phyloP scores from a whole-genome alignment of 2,329 filamentous ascomycete genomes.

The Epichloe aotearoae region DNA sequence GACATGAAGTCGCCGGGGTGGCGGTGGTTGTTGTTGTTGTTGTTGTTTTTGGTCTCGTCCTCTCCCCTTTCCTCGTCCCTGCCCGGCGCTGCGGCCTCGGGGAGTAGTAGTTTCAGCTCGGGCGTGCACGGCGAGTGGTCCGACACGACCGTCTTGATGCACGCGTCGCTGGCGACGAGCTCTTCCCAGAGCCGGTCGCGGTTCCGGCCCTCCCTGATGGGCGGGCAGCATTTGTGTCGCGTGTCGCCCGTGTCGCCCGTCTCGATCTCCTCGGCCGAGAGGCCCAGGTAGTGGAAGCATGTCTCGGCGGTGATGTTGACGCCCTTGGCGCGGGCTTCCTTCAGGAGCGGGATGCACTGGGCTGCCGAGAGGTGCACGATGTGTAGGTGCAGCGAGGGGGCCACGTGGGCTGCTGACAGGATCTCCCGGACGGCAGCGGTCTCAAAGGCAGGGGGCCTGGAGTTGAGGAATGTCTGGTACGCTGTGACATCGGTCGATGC shows the following conservation, averaged over 20 bases:
- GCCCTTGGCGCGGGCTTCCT: slow-evolving; percentile 56
- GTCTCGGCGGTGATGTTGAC: slow-evolving; percentile 88
- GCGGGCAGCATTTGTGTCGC: slow-evolving; percentile 88
- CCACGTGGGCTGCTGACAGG: slow-evolving; percentile 63
- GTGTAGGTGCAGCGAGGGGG: slow-evolving; percentile 73
- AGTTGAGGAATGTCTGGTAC: slow-evolving; percentile 86
- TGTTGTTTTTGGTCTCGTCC: neutral
- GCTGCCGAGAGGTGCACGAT: slow-evolving; percentile 90
- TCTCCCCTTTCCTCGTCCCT: too few species aligned
- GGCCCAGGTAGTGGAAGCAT: slow-evolving; percentile 85
- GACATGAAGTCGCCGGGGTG: slow-evolving; percentile 80
- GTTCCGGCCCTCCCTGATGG: slow-evolving; percentile 70
- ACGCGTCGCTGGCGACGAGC: slow-evolving; percentile 54
- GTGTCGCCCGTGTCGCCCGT: slow-evolving; percentile 89
- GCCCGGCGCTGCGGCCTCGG: slow-evolving; percentile 22
- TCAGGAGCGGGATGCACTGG: slow-evolving; percentile 71
- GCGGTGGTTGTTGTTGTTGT: too few species aligned
- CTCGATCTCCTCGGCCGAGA: slow-evolving; percentile 69
- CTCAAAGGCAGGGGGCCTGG: slow-evolving; percentile 79
- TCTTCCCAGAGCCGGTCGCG: slow-evolving; percentile 82
- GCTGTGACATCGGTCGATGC: slow-evolving; percentile 42
- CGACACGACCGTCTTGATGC: slow-evolving; percentile 83
- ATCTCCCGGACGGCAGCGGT: slow-evolving; percentile 84
- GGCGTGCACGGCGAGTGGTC: slow-evolving; percentile 96
- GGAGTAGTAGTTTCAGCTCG: slow-evolving; percentile 78